A percentile compares a stretch with the other conserved stretches of the same genome.
These are phyloP conservation scores for Volutella citrinella DNA, from an alignment of 2,329 filamentous ascomycete species.

Conservation along the genomic window DNA sequence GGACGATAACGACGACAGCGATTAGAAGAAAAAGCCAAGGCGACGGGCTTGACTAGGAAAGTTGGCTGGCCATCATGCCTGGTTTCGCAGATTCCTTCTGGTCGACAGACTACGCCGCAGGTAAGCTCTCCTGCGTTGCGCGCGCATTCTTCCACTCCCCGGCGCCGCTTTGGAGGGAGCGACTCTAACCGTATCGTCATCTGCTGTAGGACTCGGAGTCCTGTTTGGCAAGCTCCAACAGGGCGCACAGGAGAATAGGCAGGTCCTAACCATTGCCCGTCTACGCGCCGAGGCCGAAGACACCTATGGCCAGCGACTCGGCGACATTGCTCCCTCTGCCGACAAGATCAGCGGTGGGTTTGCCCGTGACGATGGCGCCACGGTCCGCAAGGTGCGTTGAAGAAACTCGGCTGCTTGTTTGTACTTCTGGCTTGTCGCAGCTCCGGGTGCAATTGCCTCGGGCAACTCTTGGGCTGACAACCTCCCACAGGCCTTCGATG, in stretches of 20 bases:
- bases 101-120: constrained; percentile 96
- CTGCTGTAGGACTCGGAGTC: constrained; percentile 77
- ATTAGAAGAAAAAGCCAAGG: too few relatives aligned
- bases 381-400: constrained; percentile 76
- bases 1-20: too few relatives aligned
- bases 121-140: constrained; percentile 47
- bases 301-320: constrained; percentile 74
- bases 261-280: constrained; percentile 85
- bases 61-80: constrained; percentile 59
- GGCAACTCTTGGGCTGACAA: too few relatives aligned
- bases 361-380: constrained; percentile 88
- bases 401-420: too few relatives aligned
- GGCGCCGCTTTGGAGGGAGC: too few relatives aligned
- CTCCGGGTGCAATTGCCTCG: too few relatives aligned
- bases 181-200: too few relatives aligned
- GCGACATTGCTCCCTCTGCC: constrained; percentile 76
- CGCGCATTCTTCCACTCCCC: too few relatives aligned
- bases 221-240: constrained; percentile 97
- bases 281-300: constrained; percentile 97
- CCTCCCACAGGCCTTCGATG: constrained; percentile 77
- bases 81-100: constrained; percentile 96
- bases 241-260: constrained; percentile 90
- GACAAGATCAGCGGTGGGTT: constrained; percentile 86
- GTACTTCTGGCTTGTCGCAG: too few relatives aligned
- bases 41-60: too few relatives aligned